phyloP scores from a whole-genome alignment of 148 eudicot genomes.

The Amaranthus cruentus region DNA sequence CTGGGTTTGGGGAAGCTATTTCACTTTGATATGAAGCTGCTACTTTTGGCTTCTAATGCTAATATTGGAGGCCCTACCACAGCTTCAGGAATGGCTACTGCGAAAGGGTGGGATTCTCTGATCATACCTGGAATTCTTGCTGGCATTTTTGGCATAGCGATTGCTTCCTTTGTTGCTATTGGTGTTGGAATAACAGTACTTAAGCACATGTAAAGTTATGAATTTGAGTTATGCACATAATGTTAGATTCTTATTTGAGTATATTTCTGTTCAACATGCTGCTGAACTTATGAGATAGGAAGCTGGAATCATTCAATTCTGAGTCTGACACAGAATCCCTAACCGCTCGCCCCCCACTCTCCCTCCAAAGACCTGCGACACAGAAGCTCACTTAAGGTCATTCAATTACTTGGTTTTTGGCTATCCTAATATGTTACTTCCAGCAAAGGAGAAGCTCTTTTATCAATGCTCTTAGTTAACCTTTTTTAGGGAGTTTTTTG shows the following conservation, averaged over 20 bases:
- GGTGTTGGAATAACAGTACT: conserved; percentile 64
- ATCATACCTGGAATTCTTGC: conserved; percentile 78
- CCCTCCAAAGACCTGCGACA: too few species aligned
- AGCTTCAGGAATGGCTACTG: conserved; percentile 96
- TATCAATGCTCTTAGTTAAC: too few species aligned
- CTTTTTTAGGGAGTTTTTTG: too few species aligned
- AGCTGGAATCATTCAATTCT: not conserved
- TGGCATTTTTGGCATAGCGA: conserved; percentile 82
- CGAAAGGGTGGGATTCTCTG: conserved; percentile 78
- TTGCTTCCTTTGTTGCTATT: conserved; percentile 78
- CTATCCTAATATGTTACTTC: too few species aligned
- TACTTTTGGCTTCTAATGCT: conserved; percentile 86
- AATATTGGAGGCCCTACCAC: conserved; percentile 95
- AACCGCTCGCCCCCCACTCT: too few species aligned
- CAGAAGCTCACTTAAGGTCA: too few species aligned
- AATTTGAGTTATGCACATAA: not conserved
- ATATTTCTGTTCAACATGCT: not conserved
- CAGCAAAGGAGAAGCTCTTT: too few species aligned
- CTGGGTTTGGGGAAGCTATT: conserved; percentile 68
- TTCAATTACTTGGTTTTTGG: too few species aligned
- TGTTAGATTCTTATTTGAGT: not conserved
- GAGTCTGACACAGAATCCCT: too few species aligned
- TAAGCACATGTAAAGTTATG: conserved; percentile 41
- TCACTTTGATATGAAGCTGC: conserved; percentile 44
- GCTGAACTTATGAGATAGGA: not conserved